Conservation (phyloP, 371 early-diverging fungal species). For the Saksenaea oblongispora region DNA sequence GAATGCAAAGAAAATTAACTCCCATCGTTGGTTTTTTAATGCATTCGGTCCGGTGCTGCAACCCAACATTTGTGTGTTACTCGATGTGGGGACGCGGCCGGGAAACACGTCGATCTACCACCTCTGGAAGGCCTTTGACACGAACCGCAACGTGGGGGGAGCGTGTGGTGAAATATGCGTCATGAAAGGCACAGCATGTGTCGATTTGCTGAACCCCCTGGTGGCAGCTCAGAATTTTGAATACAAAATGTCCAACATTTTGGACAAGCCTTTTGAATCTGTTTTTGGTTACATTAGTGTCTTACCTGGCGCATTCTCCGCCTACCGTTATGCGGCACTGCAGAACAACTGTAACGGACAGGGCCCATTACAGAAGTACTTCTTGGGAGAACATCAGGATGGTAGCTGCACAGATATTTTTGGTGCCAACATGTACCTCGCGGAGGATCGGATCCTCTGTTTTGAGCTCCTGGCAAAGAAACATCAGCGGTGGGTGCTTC, state of each 20-base stretch:
- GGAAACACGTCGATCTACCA: conserved; percentile 71
- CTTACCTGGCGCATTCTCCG: conserved; percentile 87
- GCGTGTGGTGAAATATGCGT: conserved; percentile 89
- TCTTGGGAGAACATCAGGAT: conserved; percentile 72
- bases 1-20: conserved; percentile 80
- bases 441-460: conserved; percentile 87
- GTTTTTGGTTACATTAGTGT: conserved; percentile 88
- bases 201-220: conserved; percentile 70
- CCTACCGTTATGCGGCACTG: conserved; percentile 79
- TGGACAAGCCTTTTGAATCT: conserved; percentile 86
- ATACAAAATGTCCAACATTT: conserved; percentile 85
- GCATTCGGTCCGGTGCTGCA: conserved; percentile 76
- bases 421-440: conserved; percentile 76
- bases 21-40: conserved; percentile 91
- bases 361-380: conserved; percentile 76
- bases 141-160: conserved; percentile 70
- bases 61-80: conserved; percentile 77
- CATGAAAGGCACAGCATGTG: conserved; percentile 65
- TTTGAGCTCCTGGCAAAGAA: conserved; percentile 83
- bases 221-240: conserved; percentile 83
- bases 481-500: conserved; percentile 67
- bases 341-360: conserved; percentile 60
- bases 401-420: conserved; percentile 42
- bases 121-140: conserved; percentile 80
- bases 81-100: conserved; percentile 88